Base-by-base conservation (phyloP, 2,329 filamentous ascomycete species). In the Arthrobotrys sinensis region DNA sequence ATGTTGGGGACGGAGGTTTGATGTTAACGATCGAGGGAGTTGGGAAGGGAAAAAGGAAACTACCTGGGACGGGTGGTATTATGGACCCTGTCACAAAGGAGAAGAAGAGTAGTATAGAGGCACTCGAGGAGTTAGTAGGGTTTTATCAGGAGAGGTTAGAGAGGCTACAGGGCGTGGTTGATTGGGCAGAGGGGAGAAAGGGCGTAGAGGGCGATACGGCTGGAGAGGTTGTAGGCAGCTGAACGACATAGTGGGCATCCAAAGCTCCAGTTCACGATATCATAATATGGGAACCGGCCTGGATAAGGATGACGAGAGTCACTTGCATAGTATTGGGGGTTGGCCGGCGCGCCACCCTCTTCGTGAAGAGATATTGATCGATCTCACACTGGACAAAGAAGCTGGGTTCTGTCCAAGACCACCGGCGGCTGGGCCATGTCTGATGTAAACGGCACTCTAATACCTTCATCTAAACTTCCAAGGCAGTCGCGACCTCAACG, bases 21-120 rank as follows among this genome's bases (percentile, higher is more conserved):
- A 90, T 92, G 88, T 84, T 92, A 53, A 86, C 85, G 73, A 88
- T 93, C 65, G 88, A 91, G 75, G 91, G 90, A 2, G 83, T 82
- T 79, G 87, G 81, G 83, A 64, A 53, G 48, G 70, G 60, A 38
- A 77, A 55, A 14, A 53, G 43, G 63, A 70, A 62, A 46, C 79
- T 80, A 83, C 65, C 80, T 82, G 21, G 76, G 71, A 53, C 83
- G 82, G 82, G 82, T 68, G 76, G 80, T 81, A 16, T 72, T 73
- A 55, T 83, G 82, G 82, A 82, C 64, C 66, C 34, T 3, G 19
- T 80, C 28, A 46, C 63, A 11, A 68, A 73, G 46, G 63, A 72
- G 28, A 68, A 71, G 50, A 78, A 78, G 38, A 62, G 66, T 5
- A 40, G 36, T 8, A 38, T 69, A 34, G 76, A 79, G 24, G 21